Base-by-base conservation (phyloP, 495 filamentous ascomycete species). In the Lasiosphaeria ovina region DNA sequence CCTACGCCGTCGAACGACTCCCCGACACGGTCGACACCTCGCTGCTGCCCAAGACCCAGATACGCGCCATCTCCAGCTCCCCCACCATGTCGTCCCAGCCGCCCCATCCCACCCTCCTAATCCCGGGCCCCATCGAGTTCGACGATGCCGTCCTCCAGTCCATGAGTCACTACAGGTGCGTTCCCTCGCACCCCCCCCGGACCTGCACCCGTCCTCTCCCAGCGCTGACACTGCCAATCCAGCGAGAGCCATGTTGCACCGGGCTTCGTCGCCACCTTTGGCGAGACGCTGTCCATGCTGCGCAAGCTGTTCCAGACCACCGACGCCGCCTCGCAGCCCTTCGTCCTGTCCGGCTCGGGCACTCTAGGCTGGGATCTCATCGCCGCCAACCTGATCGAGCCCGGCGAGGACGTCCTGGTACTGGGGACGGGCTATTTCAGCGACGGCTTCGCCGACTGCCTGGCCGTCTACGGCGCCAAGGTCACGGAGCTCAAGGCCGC, bases 341-440 rank as follows among this genome's bases (percentile, higher is more conserved):
- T 98, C 69, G 84, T 97, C 63, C 83, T 98, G 69, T 89, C 91
- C 65, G 94, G 94, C 59, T 97, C 93, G 50, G 94, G 94, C 38
- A 98, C 94, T 17, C 80, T 98, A 6, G 94, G 94, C 50, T 98
- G 94, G 94, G 94, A 98, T 72, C 74, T 97, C 52, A 92, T 98
- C 33, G 89, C 93, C 24, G 86, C 92, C 59, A 98, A 97, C 77
- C 75, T 98, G 60, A 80, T 88, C 50, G 94, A 98, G 77, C 81
- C 82, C 44, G 92, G 88, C 57, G 94, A 98, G 72, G 85, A 97
- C 51, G 94, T 89, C 10, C 83, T 98, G 31, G 93, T 98, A 57
- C 85, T 98, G 14, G 89, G 96, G 74, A 92, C 91, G 45, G 94
- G 94, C 57, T 98, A 98, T 85, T 98, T 98, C 73, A 92, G 89